A percentile compares a stretch with the other conserved stretches of the same genome.
These are phyloP conservation scores for Lathyrus sativus DNA, from an alignment of 306 rosid genomes.

Conservation along the genomic window DNA sequence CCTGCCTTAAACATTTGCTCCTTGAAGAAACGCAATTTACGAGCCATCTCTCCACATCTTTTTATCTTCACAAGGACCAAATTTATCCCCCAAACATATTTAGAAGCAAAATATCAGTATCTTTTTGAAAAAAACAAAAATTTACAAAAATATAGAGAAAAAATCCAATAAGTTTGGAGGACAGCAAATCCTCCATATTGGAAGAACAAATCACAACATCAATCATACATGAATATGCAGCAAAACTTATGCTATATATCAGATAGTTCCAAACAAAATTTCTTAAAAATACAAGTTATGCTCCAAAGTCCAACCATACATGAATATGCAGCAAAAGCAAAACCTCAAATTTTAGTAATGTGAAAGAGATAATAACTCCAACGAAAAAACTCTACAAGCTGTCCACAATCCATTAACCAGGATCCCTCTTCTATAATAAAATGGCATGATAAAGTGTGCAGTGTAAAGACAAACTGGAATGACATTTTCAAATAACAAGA, in stretches of 20 bases:
- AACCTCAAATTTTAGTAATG: slow-evolving; percentile 12
- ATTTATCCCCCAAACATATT: slow-evolving; percentile 36
- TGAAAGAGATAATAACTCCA: slow-evolving; percentile 2
- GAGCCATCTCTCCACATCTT: slow-evolving; percentile 96
- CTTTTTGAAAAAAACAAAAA: background rate
- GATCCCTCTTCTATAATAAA: background rate
- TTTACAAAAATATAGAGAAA: slow-evolving; percentile 1
- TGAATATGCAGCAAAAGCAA: slow-evolving; percentile 25
- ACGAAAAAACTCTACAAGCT: background rate
- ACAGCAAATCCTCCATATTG: slow-evolving; percentile 18
- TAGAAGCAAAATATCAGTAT: slow-evolving; percentile 28
- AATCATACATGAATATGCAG: too few species aligned
- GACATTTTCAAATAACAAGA: slow-evolving; percentile 27
- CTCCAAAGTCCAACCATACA: background rate
- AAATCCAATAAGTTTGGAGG: slow-evolving; percentile 31
- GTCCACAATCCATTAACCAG: slow-evolving; percentile 14
- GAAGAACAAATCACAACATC: background rate
- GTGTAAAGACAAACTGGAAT: background rate
- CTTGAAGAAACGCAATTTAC: slow-evolving; percentile 82
- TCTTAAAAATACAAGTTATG: slow-evolving; percentile 1
- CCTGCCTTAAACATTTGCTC: slow-evolving; percentile 89
- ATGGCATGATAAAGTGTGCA: slow-evolving; percentile 25
- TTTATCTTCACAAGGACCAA: slow-evolving; percentile 63
- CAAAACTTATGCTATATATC: slow-evolving; percentile 6
- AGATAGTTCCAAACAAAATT: slow-evolving; percentile 6